Base-by-base conservation (phyloP, 202 grass and related monocot genomes). In the Elaeis oleifera region DNA sequence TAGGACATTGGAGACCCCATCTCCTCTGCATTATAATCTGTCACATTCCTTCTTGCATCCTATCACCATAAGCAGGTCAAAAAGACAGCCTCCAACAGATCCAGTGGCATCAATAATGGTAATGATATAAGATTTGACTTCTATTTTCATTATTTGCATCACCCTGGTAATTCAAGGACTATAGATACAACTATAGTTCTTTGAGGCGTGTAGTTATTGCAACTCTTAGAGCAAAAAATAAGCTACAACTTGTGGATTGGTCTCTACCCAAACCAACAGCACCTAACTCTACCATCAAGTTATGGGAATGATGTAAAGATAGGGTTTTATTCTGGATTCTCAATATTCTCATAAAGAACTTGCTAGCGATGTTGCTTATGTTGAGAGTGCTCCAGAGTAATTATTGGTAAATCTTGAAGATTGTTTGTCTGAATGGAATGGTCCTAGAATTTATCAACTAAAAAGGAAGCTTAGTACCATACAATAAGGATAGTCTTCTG, bases 241-340 rank as follows among this genome's bases (percentile, higher is more conserved):
- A 71, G 6, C 4, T 71, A 0, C 16, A 4, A 7, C 58, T 71
- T 39, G 14, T 71, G 3, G 68, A 51, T 27, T 18, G 54, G 17
- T 31, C 19, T 2, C 22, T 26, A 14, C 5, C 3, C 15, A 51
- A 60, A 5, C 27, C 54, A 5, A 17, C 1, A 8, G 2, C 27
- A 5, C 14, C 27, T 24, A 4, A 24, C 26, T 56, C 48, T 51
- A 1, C 48, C 0, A 21, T 51, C 27, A 11, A 36, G 6, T 7
- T 1, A 36, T 36, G 32, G 7, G 1, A 36, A 36, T 9, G 8
- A 11, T 72, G 69, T 0, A 61, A 72, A 0, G 13, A 72, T 31
- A 72, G 61, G 20, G 13, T 61, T 2, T 64, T 74, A 0, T 74
- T 24, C 0, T 74, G 60, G 26, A 49, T 65, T 59, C 28, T 65